Evolutionary conservation across 192 early-diverging fungal species (phyloP).

Genomic region (Umbelopsis sp.): DNA sequence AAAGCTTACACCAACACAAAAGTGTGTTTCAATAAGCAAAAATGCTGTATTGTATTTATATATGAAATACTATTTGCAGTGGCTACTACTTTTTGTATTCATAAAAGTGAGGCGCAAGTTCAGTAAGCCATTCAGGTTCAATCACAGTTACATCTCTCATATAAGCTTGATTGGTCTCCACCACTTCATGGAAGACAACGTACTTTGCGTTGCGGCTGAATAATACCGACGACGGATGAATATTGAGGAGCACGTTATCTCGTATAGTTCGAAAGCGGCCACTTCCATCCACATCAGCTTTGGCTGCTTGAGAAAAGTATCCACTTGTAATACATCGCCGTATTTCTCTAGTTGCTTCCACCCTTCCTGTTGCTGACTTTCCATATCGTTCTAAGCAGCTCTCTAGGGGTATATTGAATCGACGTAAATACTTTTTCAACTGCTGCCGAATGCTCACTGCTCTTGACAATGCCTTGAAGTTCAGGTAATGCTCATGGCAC

Average conservation of each 20-base stretch:
- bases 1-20: too few species aligned
- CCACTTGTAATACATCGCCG: slow-evolving; percentile 73
- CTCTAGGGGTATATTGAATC: slow-evolving; percentile 33
- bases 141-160: slow-evolving; percentile 96
- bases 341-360: slow-evolving; percentile 51
- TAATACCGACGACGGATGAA: slow-evolving; percentile 92
- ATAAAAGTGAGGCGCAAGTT: slow-evolving; percentile 91
- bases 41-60: too few species aligned
- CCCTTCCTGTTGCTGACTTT: slow-evolving; percentile 36
- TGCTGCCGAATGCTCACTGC: slow-evolving; percentile 89
- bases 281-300: slow-evolving; percentile 65
- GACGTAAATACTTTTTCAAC: slow-evolving; percentile 70
- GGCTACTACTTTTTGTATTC: slow-evolving; percentile 29
- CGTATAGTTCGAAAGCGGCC: slow-evolving; percentile 62
- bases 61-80: too few species aligned
- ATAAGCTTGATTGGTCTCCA: slow-evolving; percentile 94
- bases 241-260: slow-evolving; percentile 63
- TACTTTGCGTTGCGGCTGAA: slow-evolving; percentile 90
- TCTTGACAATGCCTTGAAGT: slow-evolving; percentile 78
- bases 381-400: slow-evolving; percentile 44
- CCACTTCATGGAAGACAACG: slow-evolving; percentile 94
- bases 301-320: slow-evolving; percentile 78
- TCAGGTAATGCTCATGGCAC: slow-evolving; percentile 84
- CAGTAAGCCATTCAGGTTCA: slow-evolving; percentile 93
- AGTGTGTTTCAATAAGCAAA: too few species aligned